Base-by-base conservation (phyloP, 2,329 filamentous ascomycete genomes). In the Paecilomyces fulvus region DNA sequence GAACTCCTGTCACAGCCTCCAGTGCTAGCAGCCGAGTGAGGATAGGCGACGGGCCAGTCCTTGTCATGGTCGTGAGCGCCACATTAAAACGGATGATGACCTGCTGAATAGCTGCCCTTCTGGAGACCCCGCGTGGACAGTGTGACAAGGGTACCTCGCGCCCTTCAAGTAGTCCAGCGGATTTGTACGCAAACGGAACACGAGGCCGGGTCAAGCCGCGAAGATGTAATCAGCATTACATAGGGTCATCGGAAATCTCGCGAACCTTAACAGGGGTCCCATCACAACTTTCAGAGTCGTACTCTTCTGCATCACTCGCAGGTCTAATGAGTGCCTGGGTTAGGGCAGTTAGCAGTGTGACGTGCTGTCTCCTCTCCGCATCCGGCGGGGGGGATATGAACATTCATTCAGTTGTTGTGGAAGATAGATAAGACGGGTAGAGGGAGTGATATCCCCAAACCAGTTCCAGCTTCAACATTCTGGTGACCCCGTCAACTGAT, bases 201-300 rank as follows among this genome's bases (percentile, higher is more conserved):
- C 64, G 65, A 63, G 70, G 63, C 61, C 61, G 58, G 63, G 62
- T 69, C 67, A 70, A 61, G 63, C 58, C 56, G 59, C 54, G 53
- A 58, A 53, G 28, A 65, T 67, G 62, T 58, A 66, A 67, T 71
- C 67, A 70, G 63, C 55, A 67, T 70, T 68, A 67, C 65, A 66
- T 66, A 62, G 50, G 50, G 30, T 52, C 10, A 25, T 14, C 23
- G 50, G 30, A 7, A 30, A 20, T 30, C 14, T 30, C 17, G 25
- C 28, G 10, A 52, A 52, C 50, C 28, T 52, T 52, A 52, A 52
- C 50, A 30, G 17, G 30, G 30, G 17, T 30, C 28, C 23, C 21
- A 21, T 30, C 23, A 50, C 11, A 9, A 3, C 20, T 17, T 50
- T 21, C 21, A 51, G 46, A 55, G 21, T 51, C 28, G 46, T 49